A percentile compares a stretch with the other conserved stretches of the same genome.
Evolutionary conservation across 2,329 filamentous ascomycete species (phyloP).

Genomic region (Colletotrichum incanum): DNA sequence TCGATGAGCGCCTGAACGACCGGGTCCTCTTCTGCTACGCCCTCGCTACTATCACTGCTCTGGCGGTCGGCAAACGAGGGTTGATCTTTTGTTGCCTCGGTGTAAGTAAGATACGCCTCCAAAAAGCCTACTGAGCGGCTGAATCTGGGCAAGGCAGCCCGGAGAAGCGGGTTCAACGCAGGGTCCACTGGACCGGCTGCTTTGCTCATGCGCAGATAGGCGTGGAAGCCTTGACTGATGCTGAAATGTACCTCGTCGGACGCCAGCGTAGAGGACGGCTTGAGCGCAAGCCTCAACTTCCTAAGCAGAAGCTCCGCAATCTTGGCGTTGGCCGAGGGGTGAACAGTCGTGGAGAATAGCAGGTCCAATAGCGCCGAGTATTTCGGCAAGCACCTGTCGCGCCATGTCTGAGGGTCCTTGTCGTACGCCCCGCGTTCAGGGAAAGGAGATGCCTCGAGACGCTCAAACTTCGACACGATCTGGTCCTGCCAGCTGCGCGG

Average conservation of each 20-base stretch:
- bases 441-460: conserved; percentile 75
- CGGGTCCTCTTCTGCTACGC: conserved; percentile 64
- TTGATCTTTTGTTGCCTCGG: conserved; percentile 54
- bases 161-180: conserved; percentile 76
- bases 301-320: conserved; percentile 77
- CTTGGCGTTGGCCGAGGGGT: conserved; percentile 76
- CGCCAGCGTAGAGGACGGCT: conserved; percentile 71
- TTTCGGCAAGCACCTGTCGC: conserved; percentile 75
- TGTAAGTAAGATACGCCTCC: conserved; percentile 73
- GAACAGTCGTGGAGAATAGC: conserved; percentile 73
- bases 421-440: conserved; percentile 75
- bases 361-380: conserved; percentile 78
- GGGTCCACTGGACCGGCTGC: conserved; percentile 71
- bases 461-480: conserved; percentile 79
- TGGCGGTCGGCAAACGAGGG: conserved; percentile 22
- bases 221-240: conserved; percentile 80
- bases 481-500: conserved; percentile 81
- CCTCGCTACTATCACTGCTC: conserved; percentile 61
- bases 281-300: conserved; percentile 76
- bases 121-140: conserved; percentile 77
- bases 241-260: conserved; percentile 81
- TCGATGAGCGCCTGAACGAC: conserved; percentile 77
- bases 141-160: conserved; percentile 77
- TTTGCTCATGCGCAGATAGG: conserved; percentile 78
- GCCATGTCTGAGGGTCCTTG: conserved; percentile 74